Conservation (phyloP, 2,329 filamentous ascomycete species). For the Cytospora chrysosperma region DNA sequence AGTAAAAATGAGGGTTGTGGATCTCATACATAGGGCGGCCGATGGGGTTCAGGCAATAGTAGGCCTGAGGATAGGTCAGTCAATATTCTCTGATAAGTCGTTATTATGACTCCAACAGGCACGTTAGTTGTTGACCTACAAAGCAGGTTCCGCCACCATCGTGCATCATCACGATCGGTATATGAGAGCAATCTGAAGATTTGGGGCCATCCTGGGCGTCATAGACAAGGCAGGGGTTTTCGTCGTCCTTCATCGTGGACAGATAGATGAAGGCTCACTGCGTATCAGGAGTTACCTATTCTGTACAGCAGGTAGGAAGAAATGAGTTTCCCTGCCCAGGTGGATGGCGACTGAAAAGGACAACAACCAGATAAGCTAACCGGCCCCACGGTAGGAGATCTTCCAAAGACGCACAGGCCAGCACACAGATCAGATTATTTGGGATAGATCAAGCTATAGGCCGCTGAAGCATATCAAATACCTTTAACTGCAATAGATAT, state of each 20-base stretch:
- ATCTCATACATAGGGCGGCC: constrained; percentile 53
- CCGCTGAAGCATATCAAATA: background rate
- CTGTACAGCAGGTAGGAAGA: no score
- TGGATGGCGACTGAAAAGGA: background rate
- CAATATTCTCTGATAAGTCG: background rate
- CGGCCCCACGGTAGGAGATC: background rate
- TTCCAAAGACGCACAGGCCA: background rate
- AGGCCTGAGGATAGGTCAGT: constrained; percentile 30
- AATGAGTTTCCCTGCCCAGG: background rate
- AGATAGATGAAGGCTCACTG: background rate
- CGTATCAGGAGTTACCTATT: background rate
- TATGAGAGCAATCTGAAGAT: background rate
- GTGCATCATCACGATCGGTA: constrained; percentile 56
- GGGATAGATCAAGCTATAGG: background rate
- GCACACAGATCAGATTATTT: background rate
- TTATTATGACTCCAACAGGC: background rate
- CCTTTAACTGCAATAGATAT: background rate
- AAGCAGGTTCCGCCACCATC: constrained; percentile 62
- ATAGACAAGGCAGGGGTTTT: constrained; percentile 20
- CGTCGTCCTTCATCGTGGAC: constrained; percentile 11
- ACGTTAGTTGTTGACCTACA: constrained; percentile 28
- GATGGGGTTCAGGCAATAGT: constrained; percentile 52
- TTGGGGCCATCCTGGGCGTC: constrained; percentile 19
- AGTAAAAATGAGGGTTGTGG: constrained; percentile 52
- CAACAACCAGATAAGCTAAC: background rate